Evolutionary conservation across 176 grass and related monocot species (phyloP), one percentile per base, ranked within the genome.

Genomic region (Coix lacrymajobi): DNA sequence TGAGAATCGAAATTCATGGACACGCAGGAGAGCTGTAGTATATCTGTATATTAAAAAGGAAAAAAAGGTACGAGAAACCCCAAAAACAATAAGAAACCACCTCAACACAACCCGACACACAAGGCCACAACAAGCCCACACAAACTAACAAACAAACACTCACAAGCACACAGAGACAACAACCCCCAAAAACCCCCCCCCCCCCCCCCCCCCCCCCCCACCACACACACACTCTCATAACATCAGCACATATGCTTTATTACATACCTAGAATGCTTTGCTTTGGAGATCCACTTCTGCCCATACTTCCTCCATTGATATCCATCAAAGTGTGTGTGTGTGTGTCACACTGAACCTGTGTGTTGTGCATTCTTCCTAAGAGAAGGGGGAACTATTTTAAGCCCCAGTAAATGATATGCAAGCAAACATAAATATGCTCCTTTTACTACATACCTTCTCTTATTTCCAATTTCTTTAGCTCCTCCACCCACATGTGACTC

Each of bases 301-400:
- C 86, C 86, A 25, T 83, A 88, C 73, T 88, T 78, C 30, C 65
- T 88, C 79, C 79, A 88, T 51, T 71, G 69, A 69, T 87, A 54
- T 26, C 85, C 85, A 70, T 87, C 85, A 2, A 63, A 65, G 64
- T 87, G 2, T n/a, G 85, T n/a, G 85, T 41, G 32, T 49, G 19
- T 74, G 29, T 24, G 78, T 81, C 48, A 76, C 48, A 81, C 29
- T 31, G 78, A 76, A 45, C 54, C 36, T 82, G 54, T 82, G 51
- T 82, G 67, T n/a, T 72, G 3, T 45, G 37, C 26, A 22, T 82
- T 72, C 67, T 72, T 82, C 51, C 79, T 82, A 80, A 26, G 45
- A 80, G 45, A 26, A 80, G 25, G 26, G 60, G 24, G 45, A 28
- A 44, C 7, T 32, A 22, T 22, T 41, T 20, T 61, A 60, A 71